phyloP scores from a whole-genome alignment of 768 basidiomycete genomes.

The Suillus bovinus region DNA sequence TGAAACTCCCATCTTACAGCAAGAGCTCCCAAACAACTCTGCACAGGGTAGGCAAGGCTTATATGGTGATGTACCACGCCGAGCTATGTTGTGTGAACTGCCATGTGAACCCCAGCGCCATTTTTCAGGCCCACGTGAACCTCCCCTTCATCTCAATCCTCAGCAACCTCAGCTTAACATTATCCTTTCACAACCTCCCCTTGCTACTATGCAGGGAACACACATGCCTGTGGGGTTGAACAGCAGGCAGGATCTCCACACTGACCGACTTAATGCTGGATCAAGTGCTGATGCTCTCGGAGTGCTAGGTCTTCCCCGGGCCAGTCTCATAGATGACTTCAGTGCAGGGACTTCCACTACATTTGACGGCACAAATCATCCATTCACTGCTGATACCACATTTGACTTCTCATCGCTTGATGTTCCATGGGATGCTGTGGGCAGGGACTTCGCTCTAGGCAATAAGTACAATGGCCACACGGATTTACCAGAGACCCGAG shows the following conservation, averaged over 20 bases:
- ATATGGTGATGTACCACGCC: neutral
- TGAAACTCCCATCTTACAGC: neutral
- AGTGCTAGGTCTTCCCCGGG: neutral
- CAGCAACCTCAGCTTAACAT: neutral
- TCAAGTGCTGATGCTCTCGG: neutral
- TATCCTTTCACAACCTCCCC: neutral
- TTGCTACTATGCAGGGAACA: neutral
- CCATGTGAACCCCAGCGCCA: neutral
- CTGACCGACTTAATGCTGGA: neutral
- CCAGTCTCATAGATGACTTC: neutral
- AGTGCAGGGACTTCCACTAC: neutral
- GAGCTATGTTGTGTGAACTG: neutral
- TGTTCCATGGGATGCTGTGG: constrained; percentile 1
- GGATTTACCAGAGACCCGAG: too few relatives aligned
- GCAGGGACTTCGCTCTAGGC: neutral
- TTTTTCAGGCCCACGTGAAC: neutral
- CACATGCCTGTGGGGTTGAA: neutral
- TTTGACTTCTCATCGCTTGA: neutral
- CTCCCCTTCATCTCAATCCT: neutral
- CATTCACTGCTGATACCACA: neutral
- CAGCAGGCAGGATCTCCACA: neutral
- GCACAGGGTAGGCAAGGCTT: neutral
- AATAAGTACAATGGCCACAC: neutral
- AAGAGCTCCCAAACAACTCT: neutral
- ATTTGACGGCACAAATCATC: neutral